Evolutionary conservation across 139 green algal species (phyloP), one percentile per base, ranked within the genome.

Genomic region (Zygnema circumcarinatum): DNA sequence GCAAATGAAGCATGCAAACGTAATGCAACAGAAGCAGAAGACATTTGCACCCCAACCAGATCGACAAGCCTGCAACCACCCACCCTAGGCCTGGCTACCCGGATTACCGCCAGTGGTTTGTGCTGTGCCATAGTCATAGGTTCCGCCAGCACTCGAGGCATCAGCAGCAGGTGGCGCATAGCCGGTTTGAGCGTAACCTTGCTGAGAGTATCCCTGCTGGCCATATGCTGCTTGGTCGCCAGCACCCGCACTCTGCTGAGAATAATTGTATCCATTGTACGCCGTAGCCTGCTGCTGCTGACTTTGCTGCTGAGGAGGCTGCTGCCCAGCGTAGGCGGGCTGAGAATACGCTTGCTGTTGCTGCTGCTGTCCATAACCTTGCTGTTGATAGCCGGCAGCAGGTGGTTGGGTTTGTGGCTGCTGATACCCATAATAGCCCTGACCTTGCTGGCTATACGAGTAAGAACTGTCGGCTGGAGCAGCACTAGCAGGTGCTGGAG

Each of bases 321-420:
- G 75, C 39, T 53, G 39, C 3, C 53, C 47, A 3, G 75, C 75
- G 36, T 33, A 47, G 25, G 21, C 75, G 33, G 75, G 36, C 69
- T 78, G 69, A 25, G 69, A 22, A 20, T 78, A 78, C 36, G 75
- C 21, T n/a, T n/a, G n/a, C 35, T 39, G 69, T 11, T 78, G 69
- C 36, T 78, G 69, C 36, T 56, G 36, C 33, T 83, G 38, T 16
- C 38, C 33, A 83, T 83, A 83, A 2, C 75, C n/a, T 69, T 29
- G 80, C 80, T 86, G 80, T 40, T 86, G 80, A 69, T 86, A 80
- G 29, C 53, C 80, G 20, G 36, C 75, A 74, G 75, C 38, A 16
- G 75, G 20, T 31, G 75, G 75, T 16, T 78, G 69, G 7, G 69
- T 78, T 16, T 78, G 69, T 7, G 69, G 69, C 36, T 78, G 69